Evolutionary conservation across 352 stramenopile species (phyloP), one percentile per base, ranked within the genome.

Genomic region (Pythium brassicae): DNA sequence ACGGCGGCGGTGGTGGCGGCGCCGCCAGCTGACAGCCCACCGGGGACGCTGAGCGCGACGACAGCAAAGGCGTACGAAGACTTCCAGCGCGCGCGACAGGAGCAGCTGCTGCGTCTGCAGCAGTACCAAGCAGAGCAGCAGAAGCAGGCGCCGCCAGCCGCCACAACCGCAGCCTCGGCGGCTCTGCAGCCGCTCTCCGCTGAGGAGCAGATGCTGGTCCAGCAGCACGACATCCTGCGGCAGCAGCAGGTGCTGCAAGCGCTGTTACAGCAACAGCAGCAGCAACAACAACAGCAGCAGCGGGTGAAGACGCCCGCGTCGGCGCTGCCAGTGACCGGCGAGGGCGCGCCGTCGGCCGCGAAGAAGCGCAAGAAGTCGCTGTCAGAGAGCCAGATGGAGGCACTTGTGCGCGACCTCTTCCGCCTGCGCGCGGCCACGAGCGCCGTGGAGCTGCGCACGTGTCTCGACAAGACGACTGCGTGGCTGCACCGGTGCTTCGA

Each of bases 401-500:
- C 62, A 25, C 66, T 92, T 27, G 77, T 82, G 39, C 69, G 71
- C 3, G 59, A 77, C 12, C 73, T 83, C 39, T 72, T 75, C n/a
- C 76, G 74, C 0, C 47, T 92, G 2, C 68, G 72, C 19, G 62
- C 65, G 20, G 66, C 75, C 1, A 64, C 66, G 45, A 89, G 59
- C 9, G 76, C 82, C 22, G 69, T 67, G 19, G 76, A 89, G 39
- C 77, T 86, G 53, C 71, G 75, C 4, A 59, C 66, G 35, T 68
- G 71, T 9, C 58, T 92, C 10, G 78, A 89, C 20, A 83, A 80
- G 37, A 60, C 88, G 53, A 72, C 52, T 7, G 57, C 61, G 47
- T 92, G 81, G 81, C 63, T 88, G 40, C 66, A 79, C 22, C 76
- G 69, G 1, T 85, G 72, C 58, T 61, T 64, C 12, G 76, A 92